phyloP scores from a whole-genome alignment of 2,329 filamentous ascomycete genomes.

The Daldinia sp. region DNA sequence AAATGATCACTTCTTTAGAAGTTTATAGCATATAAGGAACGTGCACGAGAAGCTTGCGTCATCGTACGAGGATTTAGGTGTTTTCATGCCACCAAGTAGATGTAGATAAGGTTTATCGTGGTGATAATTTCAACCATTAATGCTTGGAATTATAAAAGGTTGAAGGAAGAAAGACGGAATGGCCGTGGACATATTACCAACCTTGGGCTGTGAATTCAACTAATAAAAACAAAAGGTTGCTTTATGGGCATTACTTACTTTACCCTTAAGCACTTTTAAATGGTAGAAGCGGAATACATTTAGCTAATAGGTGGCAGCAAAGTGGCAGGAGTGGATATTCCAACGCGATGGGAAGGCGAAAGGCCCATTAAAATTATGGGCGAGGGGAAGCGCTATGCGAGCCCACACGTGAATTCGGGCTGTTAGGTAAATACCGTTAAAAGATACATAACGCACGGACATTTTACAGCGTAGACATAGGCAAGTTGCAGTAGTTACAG shows the following conservation, averaged over 20 bases:
- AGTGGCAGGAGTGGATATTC: conserved; percentile 37
- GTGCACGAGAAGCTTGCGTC: conserved; percentile 30
- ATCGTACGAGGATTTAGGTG: conserved; percentile 35
- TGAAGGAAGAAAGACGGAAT: conserved; percentile 2
- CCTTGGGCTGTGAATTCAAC: background rate
- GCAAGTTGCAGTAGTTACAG: background rate
- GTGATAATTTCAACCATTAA: background rate
- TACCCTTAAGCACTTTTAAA: background rate
- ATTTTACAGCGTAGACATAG: background rate
- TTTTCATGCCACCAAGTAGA: conserved; percentile 3
- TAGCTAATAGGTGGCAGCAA: conserved; percentile 17
- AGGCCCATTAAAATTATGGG: conserved; percentile 40
- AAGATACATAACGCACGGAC: conserved; percentile 30
- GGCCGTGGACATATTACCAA: conserved; percentile 1
- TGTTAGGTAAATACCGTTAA: conserved; percentile 15
- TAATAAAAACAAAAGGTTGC: background rate
- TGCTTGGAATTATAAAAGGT: background rate
- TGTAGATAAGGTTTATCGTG: conserved; percentile 5
- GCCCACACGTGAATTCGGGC: conserved; percentile 31
- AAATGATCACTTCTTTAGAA: background rate
- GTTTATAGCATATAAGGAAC: background rate
- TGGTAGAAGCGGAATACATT: conserved; percentile 3
- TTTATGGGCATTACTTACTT: background rate
- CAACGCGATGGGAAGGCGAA: conserved; percentile 32
- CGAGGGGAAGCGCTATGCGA: conserved; percentile 40